These are phyloP conservation scores for Begonia loranthoides DNA, from an alignment of 306 rosid species.

Conservation along the genomic window DNA sequence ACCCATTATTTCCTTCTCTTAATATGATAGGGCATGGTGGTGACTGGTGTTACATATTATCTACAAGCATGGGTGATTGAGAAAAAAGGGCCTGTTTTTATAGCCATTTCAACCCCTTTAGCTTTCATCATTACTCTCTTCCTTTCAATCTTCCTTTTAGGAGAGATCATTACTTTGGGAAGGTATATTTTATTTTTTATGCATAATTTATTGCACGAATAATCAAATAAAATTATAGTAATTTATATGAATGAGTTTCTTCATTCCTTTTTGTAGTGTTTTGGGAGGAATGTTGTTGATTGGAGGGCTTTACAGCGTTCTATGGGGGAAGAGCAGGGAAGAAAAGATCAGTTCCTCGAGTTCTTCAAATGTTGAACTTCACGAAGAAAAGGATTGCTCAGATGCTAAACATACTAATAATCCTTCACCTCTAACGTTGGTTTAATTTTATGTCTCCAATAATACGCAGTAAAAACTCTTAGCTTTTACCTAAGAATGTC, in stretches of 20 bases:
- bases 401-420: constrained; percentile 3
- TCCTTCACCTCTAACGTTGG: background rate
- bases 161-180: constrained; percentile 50
- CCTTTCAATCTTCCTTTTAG: constrained; percentile 43
- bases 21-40: constrained; percentile 49
- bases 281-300: constrained; percentile 50
- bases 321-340: constrained; percentile 77
- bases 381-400: constrained; percentile 3
- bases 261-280: constrained; percentile 24
- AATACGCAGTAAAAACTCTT: no score
- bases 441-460: background rate
- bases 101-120: constrained; percentile 72
- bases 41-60: constrained; percentile 61
- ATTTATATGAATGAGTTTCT: background rate
- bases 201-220: background rate
- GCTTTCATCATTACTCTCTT: constrained; percentile 45
- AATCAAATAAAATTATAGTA: no score
- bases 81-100: constrained; percentile 77
- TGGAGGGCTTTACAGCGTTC: constrained; percentile 52
- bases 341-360: constrained; percentile 8
- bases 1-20: no score
- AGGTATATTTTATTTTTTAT: constrained; percentile 26
- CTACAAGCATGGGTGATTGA: constrained; percentile 78
- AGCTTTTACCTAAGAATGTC: no score
- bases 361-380: background rate